phyloP scores from a whole-genome alignment of 768 basidiomycete genomes.

The Cystobasidium ongulense region DNA sequence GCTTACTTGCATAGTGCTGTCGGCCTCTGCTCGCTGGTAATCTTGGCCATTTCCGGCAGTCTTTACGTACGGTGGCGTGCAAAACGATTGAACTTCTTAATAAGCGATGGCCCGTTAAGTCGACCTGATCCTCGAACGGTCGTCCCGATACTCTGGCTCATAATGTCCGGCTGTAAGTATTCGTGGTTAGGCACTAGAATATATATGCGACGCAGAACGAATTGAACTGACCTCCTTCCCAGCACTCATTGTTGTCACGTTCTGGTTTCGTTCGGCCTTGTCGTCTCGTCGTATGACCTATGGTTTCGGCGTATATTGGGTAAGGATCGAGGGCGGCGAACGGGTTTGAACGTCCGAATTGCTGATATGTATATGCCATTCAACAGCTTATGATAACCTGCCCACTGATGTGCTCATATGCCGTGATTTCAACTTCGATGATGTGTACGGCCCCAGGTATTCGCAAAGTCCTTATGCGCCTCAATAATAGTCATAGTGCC shows the following conservation, averaged over 20 bases:
- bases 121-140: neutral
- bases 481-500: neutral
- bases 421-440: neutral
- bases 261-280: neutral
- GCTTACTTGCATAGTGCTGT: neutral
- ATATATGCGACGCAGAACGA: neutral
- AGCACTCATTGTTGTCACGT: neutral
- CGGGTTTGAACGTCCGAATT: too few species aligned
- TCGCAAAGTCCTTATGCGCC: neutral
- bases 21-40: neutral
- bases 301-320: neutral
- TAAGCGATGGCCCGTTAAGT: neutral
- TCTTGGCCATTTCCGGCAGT: neutral
- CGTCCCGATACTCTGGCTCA: constrained; percentile 10
- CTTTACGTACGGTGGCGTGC: neutral
- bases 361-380: too few species aligned
- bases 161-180: neutral
- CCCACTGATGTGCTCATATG: neutral
- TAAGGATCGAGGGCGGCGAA: neutral
- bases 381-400: neutral
- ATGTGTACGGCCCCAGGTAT: neutral
- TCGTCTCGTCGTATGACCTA: neutral
- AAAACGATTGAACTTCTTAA: neutral
- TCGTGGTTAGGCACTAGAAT: too few species aligned
- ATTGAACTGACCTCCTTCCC: neutral